phyloP scores from a whole-genome alignment of 169 alveolate genomes.

The Miamiensis avidus region DNA sequence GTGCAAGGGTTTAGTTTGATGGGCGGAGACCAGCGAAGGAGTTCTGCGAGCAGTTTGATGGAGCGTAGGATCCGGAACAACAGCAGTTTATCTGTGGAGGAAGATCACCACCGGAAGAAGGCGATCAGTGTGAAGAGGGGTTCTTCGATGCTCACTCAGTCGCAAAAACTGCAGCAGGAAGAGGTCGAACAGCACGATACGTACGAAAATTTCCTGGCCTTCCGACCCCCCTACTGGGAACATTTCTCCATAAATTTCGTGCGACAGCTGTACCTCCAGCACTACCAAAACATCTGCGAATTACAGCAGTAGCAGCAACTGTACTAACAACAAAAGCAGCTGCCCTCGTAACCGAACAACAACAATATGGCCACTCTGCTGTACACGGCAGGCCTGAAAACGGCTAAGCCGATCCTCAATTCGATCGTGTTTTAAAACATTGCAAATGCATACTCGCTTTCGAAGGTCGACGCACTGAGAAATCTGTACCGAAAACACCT shows the following conservation, averaged over 20 bases:
- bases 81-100: background rate
- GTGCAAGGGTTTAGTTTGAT: background rate
- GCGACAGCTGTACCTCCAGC: background rate
- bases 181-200: background rate
- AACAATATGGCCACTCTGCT: too few relatives aligned
- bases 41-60: background rate
- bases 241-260: constrained; percentile 3
- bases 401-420: too few relatives aligned
- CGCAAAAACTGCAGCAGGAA: background rate
- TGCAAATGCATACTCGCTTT: background rate
- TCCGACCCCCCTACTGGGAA: constrained; percentile 14
- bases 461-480: background rate
- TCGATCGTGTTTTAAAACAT: background rate
- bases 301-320: background rate
- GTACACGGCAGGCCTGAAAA: too few relatives aligned
- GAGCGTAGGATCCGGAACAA: background rate
- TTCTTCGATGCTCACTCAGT: background rate
- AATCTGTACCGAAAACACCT: background rate
- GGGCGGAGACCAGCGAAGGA: background rate
- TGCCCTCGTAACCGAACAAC: too few relatives aligned
- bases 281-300: background rate
- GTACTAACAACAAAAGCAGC: too few relatives aligned
- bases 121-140: background rate
- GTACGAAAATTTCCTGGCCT: constrained; percentile 9
- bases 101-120: background rate